Percentiles rank a stretch among this genome's conserved stretches.
phyloP scores from a whole-genome alignment of 2,329 filamentous ascomycete genomes.

The Coniochaeta sp. region DNA sequence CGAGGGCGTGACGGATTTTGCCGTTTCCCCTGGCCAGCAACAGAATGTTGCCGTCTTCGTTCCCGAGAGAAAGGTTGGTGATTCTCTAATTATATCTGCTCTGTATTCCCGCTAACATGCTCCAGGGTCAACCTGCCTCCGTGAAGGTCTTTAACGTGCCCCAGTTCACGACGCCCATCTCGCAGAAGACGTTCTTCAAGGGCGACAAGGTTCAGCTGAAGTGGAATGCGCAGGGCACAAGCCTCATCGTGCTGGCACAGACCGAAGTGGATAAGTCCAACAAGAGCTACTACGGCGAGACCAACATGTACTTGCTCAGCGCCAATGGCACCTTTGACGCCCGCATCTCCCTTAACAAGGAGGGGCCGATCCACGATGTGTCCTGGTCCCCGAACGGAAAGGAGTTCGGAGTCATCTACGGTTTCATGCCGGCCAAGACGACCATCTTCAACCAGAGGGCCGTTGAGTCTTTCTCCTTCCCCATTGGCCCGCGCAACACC shows the following conservation, averaged over 20 bases:
- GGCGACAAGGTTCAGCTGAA: slow-evolving; percentile 98
- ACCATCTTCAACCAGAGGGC: slow-evolving; percentile 94
- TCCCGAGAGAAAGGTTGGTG: slow-evolving; percentile 80
- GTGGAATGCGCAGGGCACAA: slow-evolving; percentile 92
- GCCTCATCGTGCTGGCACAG: slow-evolving; percentile 88
- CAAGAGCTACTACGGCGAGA: slow-evolving; percentile 99
- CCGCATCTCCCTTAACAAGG: slow-evolving; percentile 86
- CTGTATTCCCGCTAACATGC: not conserved
- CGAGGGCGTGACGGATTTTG: slow-evolving; percentile 85
- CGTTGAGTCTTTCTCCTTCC: slow-evolving; percentile 75
- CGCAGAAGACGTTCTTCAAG: slow-evolving; percentile 99
- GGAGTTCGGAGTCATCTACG: slow-evolving; percentile 96
- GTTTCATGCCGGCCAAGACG: slow-evolving; percentile 98
- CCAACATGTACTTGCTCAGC: slow-evolving; percentile 90
- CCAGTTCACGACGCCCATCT: slow-evolving; percentile 73
- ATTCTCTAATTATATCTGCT: not conserved
- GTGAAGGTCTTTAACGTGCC: slow-evolving; percentile 95
- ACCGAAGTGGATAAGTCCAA: slow-evolving; percentile 97
- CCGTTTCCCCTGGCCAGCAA: slow-evolving; percentile 80
- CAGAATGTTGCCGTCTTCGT: slow-evolving; percentile 92
- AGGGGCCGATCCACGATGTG: slow-evolving; percentile 91
- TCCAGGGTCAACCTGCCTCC: slow-evolving; percentile 79
- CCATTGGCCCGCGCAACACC: slow-evolving; percentile 84
- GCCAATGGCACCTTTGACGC: slow-evolving; percentile 90
- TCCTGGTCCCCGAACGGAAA: slow-evolving; percentile 97